phyloP scores from a whole-genome alignment of 257 asterid genomes.

The Primulina eburnea region DNA sequence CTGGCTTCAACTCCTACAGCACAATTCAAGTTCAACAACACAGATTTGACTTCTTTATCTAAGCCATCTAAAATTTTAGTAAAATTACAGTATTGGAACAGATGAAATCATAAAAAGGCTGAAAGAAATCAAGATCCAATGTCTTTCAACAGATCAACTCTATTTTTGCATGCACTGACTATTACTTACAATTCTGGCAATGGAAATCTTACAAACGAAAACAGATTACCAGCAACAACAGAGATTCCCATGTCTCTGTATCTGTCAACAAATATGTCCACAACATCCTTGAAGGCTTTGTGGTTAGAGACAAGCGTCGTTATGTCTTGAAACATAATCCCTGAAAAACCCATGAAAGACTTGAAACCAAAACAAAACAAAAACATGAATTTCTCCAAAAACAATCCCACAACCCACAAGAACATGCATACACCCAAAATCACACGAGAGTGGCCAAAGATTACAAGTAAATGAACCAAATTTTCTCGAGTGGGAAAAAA shows the following conservation, averaged over 20 bases:
- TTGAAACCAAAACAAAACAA: constrained; percentile 11
- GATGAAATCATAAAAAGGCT: not conserved
- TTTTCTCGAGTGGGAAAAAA: not conserved
- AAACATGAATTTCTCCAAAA: constrained; percentile 10
- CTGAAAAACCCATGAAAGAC: constrained; percentile 32
- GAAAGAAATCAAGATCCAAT: not conserved
- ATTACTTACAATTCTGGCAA: not conserved
- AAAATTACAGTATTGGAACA: constrained; percentile 15
- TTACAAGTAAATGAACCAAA: not conserved
- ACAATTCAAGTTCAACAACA: constrained; percentile 8
- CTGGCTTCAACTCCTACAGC: constrained; percentile 77
- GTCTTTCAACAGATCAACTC: not conserved
- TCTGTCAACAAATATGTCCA: constrained; percentile 86
- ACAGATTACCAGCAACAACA: constrained; percentile 80
- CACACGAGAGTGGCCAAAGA: not conserved
- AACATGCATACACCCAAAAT: constrained; percentile 21
- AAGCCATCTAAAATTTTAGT: no score
- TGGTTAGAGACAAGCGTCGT: constrained; percentile 78
- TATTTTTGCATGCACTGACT: not conserved
- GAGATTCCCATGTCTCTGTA: constrained; percentile 78
- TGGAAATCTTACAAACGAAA: not conserved
- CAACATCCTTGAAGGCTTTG: constrained; percentile 69
- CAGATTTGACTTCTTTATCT: no score
- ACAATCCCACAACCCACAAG: not conserved
- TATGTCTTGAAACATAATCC: constrained; percentile 93